These are phyloP conservation scores for Trametes pubescens DNA, from an alignment of 1,284 basidiomycete genomes.

Conservation along the genomic window DNA sequence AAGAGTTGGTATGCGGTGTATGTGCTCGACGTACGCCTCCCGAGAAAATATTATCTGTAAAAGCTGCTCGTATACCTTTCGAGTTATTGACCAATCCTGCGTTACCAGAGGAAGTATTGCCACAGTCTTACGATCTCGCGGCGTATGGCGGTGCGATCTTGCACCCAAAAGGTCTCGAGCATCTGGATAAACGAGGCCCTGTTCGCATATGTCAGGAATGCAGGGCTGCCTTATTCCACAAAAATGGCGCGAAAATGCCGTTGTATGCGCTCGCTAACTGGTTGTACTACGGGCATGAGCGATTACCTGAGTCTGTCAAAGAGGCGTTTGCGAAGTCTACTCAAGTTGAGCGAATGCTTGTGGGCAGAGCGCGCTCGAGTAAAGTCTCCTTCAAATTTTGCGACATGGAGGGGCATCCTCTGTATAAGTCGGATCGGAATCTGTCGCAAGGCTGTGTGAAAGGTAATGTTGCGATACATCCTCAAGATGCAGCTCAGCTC, in stretches of 20 bases:
- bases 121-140: neutral
- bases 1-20: neutral
- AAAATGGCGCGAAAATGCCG: no score
- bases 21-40: neutral
- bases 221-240: no score
- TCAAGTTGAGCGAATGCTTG: neutral
- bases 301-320: no score
- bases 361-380: neutral
- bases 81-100: neutral
- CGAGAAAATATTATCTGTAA: neutral
- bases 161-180: neutral
- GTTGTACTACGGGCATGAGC: no score
- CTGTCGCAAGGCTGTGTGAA: slow-evolving; percentile 9
- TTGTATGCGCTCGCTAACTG: neutral
- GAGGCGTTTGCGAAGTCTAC: no score
- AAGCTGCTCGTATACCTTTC: neutral
- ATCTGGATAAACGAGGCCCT: neutral
- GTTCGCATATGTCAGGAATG: neutral
- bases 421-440: neutral
- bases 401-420: neutral
- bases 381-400: neutral
- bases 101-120: neutral
- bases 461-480: slow-evolving; percentile 21
- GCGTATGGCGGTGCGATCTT: neutral
- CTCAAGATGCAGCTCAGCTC: slow-evolving; percentile 10